Conservation (phyloP, 2,329 filamentous ascomycete species). For the Pseudogymnoascus sp. region DNA sequence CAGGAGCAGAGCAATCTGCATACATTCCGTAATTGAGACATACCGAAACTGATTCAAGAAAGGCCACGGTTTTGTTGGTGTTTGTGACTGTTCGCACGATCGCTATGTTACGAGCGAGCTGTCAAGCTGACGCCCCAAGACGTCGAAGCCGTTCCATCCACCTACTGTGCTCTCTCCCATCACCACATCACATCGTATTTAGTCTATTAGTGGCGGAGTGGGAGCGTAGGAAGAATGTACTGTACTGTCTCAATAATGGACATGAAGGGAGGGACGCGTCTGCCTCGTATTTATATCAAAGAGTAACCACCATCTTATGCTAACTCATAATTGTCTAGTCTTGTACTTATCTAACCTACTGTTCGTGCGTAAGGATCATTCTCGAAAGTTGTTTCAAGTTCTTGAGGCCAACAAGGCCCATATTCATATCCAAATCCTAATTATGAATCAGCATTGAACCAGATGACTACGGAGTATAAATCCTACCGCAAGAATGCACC, state of each 20-base stretch:
- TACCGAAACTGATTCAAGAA: too few species aligned
- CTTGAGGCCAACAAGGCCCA: neutral
- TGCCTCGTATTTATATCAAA: neutral
- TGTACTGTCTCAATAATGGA: too few species aligned
- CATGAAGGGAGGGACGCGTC: too few species aligned
- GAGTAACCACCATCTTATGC: neutral
- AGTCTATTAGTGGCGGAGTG: too few species aligned
- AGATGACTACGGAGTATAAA: neutral
- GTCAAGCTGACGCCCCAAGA: too few species aligned
- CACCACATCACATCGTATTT: too few species aligned
- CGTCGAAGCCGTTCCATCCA: too few species aligned
- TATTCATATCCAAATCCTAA: conserved; percentile 1
- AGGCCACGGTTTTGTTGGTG: too few species aligned
- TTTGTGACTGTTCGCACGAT: neutral
- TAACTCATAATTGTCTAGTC: neutral
- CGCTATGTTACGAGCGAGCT: too few species aligned
- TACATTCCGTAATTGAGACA: neutral
- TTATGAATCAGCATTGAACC: neutral
- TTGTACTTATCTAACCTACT: neutral
- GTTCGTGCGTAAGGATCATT: neutral
- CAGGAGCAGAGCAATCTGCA: too few species aligned
- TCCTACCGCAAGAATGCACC: conserved; percentile 43
- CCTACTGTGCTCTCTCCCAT: too few species aligned
- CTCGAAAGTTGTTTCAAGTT: neutral
- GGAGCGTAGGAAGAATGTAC: too few species aligned